Evolutionary conservation across 345 rosid species (phyloP).

Genomic region (Capsella bursapastoris): DNA sequence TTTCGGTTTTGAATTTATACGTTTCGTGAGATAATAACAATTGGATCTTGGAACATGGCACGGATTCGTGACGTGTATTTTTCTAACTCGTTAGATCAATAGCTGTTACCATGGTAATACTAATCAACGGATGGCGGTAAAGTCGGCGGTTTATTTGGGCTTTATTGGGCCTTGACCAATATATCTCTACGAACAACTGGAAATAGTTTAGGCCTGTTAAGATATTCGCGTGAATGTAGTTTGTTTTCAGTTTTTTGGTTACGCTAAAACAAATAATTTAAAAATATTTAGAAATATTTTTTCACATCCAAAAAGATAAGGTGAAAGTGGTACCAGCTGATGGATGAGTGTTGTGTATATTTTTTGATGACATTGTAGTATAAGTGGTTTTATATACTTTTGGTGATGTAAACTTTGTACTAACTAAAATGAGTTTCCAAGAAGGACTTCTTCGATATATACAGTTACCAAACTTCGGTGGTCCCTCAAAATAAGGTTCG

Average conservation of each 20-base stretch:
- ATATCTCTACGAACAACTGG: not conserved
- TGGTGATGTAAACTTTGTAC: conserved; percentile 29
- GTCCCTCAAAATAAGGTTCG: conserved; percentile 22
- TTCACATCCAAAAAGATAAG: conserved; percentile 3
- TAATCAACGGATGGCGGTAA: not conserved
- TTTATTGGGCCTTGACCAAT: conserved; percentile 28
- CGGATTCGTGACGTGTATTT: not conserved
- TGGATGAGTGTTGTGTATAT: not conserved
- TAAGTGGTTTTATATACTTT: conserved; percentile 23
- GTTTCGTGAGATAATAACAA: not conserved
- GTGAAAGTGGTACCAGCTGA: conserved; percentile 25
- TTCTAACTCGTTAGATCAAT: not conserved
- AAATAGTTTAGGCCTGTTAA: not conserved
- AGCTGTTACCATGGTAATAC: not conserved
- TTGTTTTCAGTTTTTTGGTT: not conserved
- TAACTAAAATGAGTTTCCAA: conserved; percentile 19
- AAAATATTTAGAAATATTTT: not conserved
- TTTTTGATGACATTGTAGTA: not conserved
- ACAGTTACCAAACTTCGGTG: conserved; percentile 28
- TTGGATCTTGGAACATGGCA: not conserved
- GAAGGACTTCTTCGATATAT: not conserved
- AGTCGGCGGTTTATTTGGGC: not conserved
- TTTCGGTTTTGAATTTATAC: conserved; percentile 9
- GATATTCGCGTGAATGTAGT: not conserved
- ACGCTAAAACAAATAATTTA: not conserved